Percentiles rank a stretch among this genome's conserved stretches.
Conservation (phyloP, 2,329 filamentous ascomycete species). For the Chaetothyriales sp. region DNA sequence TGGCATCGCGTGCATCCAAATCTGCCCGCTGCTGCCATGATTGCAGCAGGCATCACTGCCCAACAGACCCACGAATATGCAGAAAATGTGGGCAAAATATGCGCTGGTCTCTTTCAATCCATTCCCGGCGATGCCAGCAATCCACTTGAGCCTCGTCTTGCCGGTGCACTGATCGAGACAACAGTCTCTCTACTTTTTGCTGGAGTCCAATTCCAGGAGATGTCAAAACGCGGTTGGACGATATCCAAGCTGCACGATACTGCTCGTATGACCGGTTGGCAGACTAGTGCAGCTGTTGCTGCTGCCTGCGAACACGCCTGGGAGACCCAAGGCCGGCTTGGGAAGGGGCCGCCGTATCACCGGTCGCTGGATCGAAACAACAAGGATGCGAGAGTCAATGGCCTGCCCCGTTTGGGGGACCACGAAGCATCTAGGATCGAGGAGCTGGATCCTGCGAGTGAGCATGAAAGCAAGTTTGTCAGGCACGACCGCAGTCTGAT, state of each 20-base stretch:
- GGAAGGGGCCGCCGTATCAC: slow-evolving; percentile 60
- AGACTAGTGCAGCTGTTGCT: slow-evolving; percentile 66
- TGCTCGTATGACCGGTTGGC: slow-evolving; percentile 70
- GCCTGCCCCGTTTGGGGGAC: background rate
- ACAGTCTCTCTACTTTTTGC: slow-evolving; percentile 76
- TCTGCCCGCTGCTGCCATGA: slow-evolving; percentile 83
- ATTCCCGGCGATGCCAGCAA: slow-evolving; percentile 24
- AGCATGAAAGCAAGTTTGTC: slow-evolving; percentile 18
- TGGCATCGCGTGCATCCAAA: slow-evolving; percentile 69
- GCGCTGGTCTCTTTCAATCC: slow-evolving; percentile 45
- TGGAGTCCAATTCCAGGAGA: slow-evolving; percentile 60
- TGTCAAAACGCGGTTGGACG: slow-evolving; percentile 61
- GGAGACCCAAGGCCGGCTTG: slow-evolving; percentile 40
- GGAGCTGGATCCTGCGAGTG: slow-evolving; percentile 4
- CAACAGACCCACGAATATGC: slow-evolving; percentile 55
- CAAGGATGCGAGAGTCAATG: slow-evolving; percentile 13
- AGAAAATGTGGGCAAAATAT: slow-evolving; percentile 62
- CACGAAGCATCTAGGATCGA: background rate
- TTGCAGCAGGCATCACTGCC: slow-evolving; percentile 66
- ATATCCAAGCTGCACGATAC: slow-evolving; percentile 61
- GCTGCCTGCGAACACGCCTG: slow-evolving; percentile 72
- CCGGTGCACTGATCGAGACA: slow-evolving; percentile 67
- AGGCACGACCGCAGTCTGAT: slow-evolving; percentile 38
- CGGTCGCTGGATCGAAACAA: slow-evolving; percentile 23
- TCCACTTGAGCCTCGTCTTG: slow-evolving; percentile 57